Base-by-base conservation (phyloP, 176 grass and related monocot species). In the Bothriochloa decipiens region DNA sequence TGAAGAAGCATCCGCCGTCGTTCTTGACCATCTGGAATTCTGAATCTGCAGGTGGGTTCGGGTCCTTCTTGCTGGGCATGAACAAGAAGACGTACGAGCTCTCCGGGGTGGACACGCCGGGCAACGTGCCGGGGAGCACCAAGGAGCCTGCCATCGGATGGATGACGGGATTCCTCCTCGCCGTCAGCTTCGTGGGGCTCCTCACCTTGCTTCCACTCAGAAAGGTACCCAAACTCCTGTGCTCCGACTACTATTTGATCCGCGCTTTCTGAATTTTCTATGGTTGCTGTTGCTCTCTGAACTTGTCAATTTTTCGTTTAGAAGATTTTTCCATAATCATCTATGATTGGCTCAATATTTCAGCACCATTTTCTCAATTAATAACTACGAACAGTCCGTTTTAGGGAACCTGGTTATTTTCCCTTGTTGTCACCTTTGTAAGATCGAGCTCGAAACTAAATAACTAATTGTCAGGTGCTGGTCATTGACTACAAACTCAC, bases 31-130 rank as follows among this genome's bases (percentile, higher is more conserved):
- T 7, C 5, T 40, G 11, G 13, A 26, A 27, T 46, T 10, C 50
- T 35, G 29, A 62, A 15, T 77, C 81, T 67, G 28, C 43, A 98
- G 96, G 93, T 55, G 96, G 96, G 68, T 99, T 99, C 83, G 96
- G 96, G 1, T 99, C 96, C 0, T 99, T 94, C 87, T 23, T 99
- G 74, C 68, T 99, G 89, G 96, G 83, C 36, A 43, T 99, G 40
- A 92, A 99, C 91, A 96, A 90, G 88, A 93, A 82, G 91, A 99
- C 96, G 11, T 99, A 96, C 37, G 96, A 99, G 81, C 87, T 86
- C 65, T 85, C 91, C 75, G 96, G 96, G 60, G 87, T 22, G 85
- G 89, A 29, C 83, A 94, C 91, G 52, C 90, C 89, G 37, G 96
- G 96, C 0, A 96, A 99, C 76, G 89, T 80, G 46, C 96, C 91